Conservation (phyloP, 2,329 filamentous ascomycete genomes). For the Phialophora tarda region DNA sequence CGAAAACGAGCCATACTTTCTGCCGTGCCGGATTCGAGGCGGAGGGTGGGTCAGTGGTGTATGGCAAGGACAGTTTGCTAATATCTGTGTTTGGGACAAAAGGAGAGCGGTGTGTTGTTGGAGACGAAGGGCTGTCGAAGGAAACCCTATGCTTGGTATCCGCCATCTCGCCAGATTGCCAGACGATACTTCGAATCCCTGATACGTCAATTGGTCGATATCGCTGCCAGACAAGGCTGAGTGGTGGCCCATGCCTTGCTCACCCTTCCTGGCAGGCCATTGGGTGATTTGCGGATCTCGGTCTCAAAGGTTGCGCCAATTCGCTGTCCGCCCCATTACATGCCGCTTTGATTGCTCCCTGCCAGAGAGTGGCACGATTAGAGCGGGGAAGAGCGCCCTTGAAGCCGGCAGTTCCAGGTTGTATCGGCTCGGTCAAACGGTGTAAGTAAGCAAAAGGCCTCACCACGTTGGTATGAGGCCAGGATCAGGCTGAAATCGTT, state of each 20-base stretch:
- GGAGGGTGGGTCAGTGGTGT: slow-evolving; percentile 83
- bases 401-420: not conserved
- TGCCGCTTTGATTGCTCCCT: not conserved
- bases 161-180: slow-evolving; percentile 21
- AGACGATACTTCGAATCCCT: not conserved
- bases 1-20: slow-evolving; percentile 92
- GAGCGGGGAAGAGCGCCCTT: not conserved
- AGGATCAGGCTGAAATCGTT: not conserved
- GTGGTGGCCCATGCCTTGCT: not conserved
- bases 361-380: not conserved
- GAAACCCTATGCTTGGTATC: slow-evolving; percentile 12
- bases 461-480: not conserved
- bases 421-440: not conserved
- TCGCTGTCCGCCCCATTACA: not conserved
- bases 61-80: slow-evolving; percentile 68
- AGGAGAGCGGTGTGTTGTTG: slow-evolving; percentile 18
- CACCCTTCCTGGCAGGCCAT: not conserved
- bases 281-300: not conserved
- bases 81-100: slow-evolving; percentile 13
- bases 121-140: slow-evolving; percentile 14
- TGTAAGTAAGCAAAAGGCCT: not conserved
- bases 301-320: not conserved
- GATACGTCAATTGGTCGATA: not conserved
- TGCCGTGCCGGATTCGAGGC: slow-evolving; percentile 72
- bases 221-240: slow-evolving; percentile 4